Base-by-base conservation (phyloP, 2,329 filamentous ascomycete species). In the Ploettnerulaceae sp. region DNA sequence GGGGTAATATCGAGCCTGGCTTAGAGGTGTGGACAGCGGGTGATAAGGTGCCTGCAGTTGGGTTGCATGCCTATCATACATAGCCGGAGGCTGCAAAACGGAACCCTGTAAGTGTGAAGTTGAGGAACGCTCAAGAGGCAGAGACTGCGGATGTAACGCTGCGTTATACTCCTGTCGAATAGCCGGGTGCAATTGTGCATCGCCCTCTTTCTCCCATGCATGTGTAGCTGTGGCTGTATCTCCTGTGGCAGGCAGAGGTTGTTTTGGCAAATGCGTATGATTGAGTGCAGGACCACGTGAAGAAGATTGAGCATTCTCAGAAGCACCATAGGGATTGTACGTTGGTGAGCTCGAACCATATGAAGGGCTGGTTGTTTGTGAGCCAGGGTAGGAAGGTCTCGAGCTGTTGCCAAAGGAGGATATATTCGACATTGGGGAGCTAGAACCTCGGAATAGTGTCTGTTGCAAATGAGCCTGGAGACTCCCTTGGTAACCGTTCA, bases 401-500 rank as follows among this genome's bases (percentile, higher is more conserved):
- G 26, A 20, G 29, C 33, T 47, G 29, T 21, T 48, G 17, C 34
- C 49, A 44, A 49, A 48, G 17, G 57, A 49, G 12, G 47, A 20
- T 20, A 48, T 18, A 41, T 34, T 52, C 25, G 49, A 40, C 18
- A 44, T 25, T 7, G 45, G 21, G 2, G 42, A 40, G 25, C 34
- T 41, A 15, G 24, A 18, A 24, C 15, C 31, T 15, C 48, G 40
- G 47, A 62, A 62, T 34, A 62, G n/a, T 2, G 53, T 62, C 35
- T 57, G 49, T 25, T 60, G 52, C 20, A 62, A 39, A 41, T 64
- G 57, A n/a, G 54, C 56, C 36, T 59, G 44, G 3, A 60, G 47
- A 33, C 52, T 59, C 2, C 74, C 75, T 60, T 80, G 75, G 47
- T 81, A 80, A 4, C 76, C 77, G 50, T 82, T 82, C 25, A 74